These are phyloP conservation scores for Ulmus americana DNA, from an alignment of 331 rosid species.

Conservation along the genomic window DNA sequence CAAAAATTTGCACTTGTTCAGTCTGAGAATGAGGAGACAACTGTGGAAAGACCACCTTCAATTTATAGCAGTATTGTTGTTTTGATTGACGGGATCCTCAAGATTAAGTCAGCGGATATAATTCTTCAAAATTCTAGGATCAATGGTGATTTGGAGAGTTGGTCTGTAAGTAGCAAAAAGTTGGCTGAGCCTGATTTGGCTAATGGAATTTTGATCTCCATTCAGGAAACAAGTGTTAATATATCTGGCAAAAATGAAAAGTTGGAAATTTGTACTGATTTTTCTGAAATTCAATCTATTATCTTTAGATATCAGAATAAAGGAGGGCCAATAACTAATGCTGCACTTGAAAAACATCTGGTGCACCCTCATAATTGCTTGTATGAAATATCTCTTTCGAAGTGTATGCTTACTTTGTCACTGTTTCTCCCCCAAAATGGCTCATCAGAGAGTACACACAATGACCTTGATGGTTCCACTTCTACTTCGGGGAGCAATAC, in stretches of 20 bases:
- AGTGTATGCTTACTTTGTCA: slow-evolving; percentile 35
- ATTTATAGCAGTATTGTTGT: slow-evolving; percentile 30
- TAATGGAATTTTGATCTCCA: slow-evolving; percentile 70
- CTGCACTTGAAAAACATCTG: slow-evolving; percentile 38
- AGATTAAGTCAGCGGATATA: slow-evolving; percentile 47
- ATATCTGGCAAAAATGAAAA: slow-evolving; percentile 55
- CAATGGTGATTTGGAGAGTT: slow-evolving; percentile 29
- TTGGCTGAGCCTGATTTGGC: slow-evolving; percentile 44
- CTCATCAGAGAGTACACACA: slow-evolving; percentile 32
- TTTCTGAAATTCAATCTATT: slow-evolving; percentile 41
- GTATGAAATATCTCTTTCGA: slow-evolving; percentile 63
- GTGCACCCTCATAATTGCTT: slow-evolving; percentile 43
- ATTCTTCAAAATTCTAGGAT: slow-evolving; percentile 61
- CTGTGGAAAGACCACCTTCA: slow-evolving; percentile 24
- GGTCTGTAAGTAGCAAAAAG: slow-evolving; percentile 29
- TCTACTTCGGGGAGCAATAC: slow-evolving; percentile 35
- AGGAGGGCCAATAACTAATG: slow-evolving; percentile 32
- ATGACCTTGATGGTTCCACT: slow-evolving; percentile 25
- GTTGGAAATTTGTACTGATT: slow-evolving; percentile 41
- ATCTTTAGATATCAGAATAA: slow-evolving; percentile 43
- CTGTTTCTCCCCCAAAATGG: slow-evolving; percentile 29
- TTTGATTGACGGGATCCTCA: slow-evolving; percentile 40
- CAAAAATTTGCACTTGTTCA: slow-evolving; percentile 31
- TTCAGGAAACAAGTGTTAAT: slow-evolving; percentile 43
- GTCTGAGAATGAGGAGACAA: slow-evolving; percentile 33